Evolutionary conservation across 257 asterid species (phyloP).

Genomic region (Nicotiana knightiana): DNA sequence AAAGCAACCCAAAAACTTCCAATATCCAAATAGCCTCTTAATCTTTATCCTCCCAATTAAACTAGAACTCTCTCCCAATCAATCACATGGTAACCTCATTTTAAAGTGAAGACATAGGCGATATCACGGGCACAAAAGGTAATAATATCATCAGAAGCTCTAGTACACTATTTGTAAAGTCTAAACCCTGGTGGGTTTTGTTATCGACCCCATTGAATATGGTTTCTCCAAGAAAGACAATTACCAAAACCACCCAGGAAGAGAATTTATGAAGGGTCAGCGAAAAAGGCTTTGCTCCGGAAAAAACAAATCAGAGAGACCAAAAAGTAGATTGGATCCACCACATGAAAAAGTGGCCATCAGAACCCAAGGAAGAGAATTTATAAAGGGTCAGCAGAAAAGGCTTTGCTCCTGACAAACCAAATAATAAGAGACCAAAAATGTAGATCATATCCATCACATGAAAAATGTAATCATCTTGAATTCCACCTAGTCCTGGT

Average conservation of each 20-base stretch:
- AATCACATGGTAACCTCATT: neutral
- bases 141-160: neutral
- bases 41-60: conserved; percentile 3
- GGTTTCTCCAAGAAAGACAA: neutral
- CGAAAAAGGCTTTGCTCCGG: neutral
- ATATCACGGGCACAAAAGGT: neutral
- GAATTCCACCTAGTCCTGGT: neutral
- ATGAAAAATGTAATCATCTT: neutral
- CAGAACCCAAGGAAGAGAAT: neutral
- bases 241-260: conserved; percentile 5
- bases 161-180: neutral
- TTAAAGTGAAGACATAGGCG: conserved; percentile 1
- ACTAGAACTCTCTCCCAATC: neutral
- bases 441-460: neutral
- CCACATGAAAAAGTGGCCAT: neutral
- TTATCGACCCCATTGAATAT: neutral
- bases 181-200: neutral
- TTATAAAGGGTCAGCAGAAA: neutral
- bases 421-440: neutral
- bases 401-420: neutral
- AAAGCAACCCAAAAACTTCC: neutral
- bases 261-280: neutral
- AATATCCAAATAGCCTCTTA: neutral
- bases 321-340: neutral
- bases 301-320: neutral